Evolutionary conservation across 179 eudicot genomes (phyloP), one percentile per base, ranked within the genome.

Genomic region (Corrigiola litoralis): DNA sequence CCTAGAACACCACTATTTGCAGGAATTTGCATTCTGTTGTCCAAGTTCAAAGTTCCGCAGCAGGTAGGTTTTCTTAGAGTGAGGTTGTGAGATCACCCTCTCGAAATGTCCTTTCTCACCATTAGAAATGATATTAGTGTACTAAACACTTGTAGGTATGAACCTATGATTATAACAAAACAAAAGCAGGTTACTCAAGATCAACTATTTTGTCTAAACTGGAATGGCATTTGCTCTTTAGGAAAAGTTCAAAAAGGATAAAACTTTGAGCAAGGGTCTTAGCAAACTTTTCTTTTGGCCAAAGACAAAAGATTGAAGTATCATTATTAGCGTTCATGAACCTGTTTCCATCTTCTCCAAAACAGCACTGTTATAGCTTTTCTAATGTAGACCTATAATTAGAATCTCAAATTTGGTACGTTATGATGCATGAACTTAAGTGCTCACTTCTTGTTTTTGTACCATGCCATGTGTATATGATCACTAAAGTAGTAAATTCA

Each of bases 1-100:
- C 75, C 79, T 70, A 70, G 63, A 75, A 33, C 79, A 65, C 79
- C 66, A 75, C 46, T 75, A 36, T 16, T 65, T 69, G 63, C 57
- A 70, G 51, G 66, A 59, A 61, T 56, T 55, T 64, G 47, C 54
- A 48, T 52, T 56, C 42, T 36, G 53, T 13, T 46, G 71, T 65
- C 71, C 71, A 61, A 64, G 38, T 69, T 58, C 63, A 51, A 34
- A 58, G 79, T 49, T 63, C 61, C 41, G 65, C 66, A 63, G 66
- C 65, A 63, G 70, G 70, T 74, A 47, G 46, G 62, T 61, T 68
- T 28, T 58, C 11, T 32, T 27, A 40, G 41, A 58, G 63, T 65
- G 38, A 64, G 63, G 38, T 63, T 38, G 31, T 59, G 58, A 51
- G 24, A 52, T 41, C 46, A 58, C 44, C 28, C 24, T 33, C 38